These are phyloP conservation scores for Croton setiger DNA, from an alignment of 441 rosid genomes.

Conservation along the genomic window DNA sequence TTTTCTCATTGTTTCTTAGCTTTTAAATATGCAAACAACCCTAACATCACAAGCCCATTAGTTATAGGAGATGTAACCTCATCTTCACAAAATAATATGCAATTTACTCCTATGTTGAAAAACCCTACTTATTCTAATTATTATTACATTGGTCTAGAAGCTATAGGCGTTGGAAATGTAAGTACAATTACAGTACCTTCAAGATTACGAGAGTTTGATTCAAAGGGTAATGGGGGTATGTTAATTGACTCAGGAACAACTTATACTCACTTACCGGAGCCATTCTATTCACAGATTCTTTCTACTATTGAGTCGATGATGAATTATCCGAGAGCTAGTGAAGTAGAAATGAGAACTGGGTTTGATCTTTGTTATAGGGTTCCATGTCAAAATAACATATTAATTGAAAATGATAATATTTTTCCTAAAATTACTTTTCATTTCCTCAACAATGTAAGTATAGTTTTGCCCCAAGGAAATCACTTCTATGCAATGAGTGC, in stretches of 20 bases:
- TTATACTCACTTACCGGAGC: conserved; percentile 71
- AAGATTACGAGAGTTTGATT: conserved; percentile 60
- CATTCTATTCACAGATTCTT: conserved; percentile 61
- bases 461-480: conserved; percentile 58
- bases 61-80: conserved; percentile 54
- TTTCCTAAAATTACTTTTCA: conserved; percentile 65
- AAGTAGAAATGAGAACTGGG: conserved; percentile 48
- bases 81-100: conserved; percentile 39
- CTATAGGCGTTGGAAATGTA: conserved; percentile 46
- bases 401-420: not conserved
- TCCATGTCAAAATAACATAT: conserved; percentile 53
- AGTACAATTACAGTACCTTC: conserved; percentile 38
- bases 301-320: conserved; percentile 40
- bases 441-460: conserved; percentile 66
- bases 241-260: conserved; percentile 84
- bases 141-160: conserved; percentile 68
- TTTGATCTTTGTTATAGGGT: conserved; percentile 77
- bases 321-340: conserved; percentile 57
- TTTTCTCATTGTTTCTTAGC: conserved; percentile 83
- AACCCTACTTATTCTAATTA: conserved; percentile 59
- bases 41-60: conserved; percentile 69
- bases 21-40: conserved; percentile 74
- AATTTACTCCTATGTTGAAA: conserved; percentile 68
- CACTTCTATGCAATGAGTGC: conserved; percentile 71
- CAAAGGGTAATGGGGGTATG: conserved; percentile 74